Base-by-base conservation (phyloP, 2,329 filamentous ascomycete genomes). In the Penicillium sp. region DNA sequence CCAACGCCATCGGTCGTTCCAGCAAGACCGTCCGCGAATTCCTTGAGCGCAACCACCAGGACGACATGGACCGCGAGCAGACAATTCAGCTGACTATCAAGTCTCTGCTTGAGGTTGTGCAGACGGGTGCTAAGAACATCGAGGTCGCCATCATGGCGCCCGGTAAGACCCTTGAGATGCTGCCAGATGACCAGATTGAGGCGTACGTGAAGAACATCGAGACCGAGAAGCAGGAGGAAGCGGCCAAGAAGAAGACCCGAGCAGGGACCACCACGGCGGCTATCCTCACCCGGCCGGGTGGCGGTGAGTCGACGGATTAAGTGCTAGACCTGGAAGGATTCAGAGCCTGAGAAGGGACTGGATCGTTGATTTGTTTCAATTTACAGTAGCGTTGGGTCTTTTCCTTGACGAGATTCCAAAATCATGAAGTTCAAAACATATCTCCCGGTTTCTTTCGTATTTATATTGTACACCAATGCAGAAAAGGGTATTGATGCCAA, bases 21-120 rank as follows among this genome's bases (percentile, higher is more conserved):
- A 96, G 91, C 84, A 99, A 99, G 84, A 99, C 94, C 10, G 94
- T 99, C 55, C 90, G 94, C 70, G 94, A 99, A 75, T 99, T 99
- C 78, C 85, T 99, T 65, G 94, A 99, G 80, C 88, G 95, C 73
- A 97, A 99, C 80, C 96, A 99, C 84, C 96, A 96, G 82, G 91
- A 95, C 69, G 90, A 90, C 61, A 96, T 99, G 92, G 90, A 97
- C 74, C 87, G 92, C 61, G 91, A 97, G 78, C 88, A 91, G 68
- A 97, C 95, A 40, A 95, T 99, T 75, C 91, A 95, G 73, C 82
- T 99, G 67, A 94, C 94, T 8, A 95, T 99, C 82, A 99, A 99
- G 82, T 99, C 94, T 37, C 84, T 99, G 62, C 81, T 99, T 58
- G 94, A 99, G 77, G 94, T 99, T 51, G 94, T 99, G 60, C 94